These are phyloP conservation scores for Aspergillus awamori DNA, from an alignment of 2,329 filamentous ascomycete genomes.

Conservation along the genomic window DNA sequence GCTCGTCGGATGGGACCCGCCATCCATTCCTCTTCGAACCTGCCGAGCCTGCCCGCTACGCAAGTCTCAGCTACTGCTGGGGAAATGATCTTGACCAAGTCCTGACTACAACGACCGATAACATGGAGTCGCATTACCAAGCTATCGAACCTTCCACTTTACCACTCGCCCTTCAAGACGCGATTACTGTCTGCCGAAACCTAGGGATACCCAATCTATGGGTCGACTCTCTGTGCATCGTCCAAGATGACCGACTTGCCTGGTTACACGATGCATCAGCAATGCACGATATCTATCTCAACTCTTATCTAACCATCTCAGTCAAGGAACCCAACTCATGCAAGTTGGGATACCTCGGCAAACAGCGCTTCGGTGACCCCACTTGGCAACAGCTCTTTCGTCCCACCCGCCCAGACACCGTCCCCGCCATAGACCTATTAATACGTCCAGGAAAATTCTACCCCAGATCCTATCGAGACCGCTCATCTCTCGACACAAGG, in stretches of 20 bases:
- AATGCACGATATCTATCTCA: neutral
- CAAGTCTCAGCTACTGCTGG: neutral
- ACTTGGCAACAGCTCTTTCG: neutral
- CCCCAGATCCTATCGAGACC: neutral
- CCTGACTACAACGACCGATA: neutral
- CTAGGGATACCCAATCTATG: neutral
- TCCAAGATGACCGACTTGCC: neutral
- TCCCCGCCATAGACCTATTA: neutral
- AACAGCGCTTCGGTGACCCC: neutral
- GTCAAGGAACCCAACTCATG: neutral
- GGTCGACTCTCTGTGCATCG: neutral
- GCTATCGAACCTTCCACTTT: neutral
- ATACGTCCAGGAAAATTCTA: neutral
- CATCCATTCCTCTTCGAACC: neutral
- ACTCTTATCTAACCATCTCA: neutral
- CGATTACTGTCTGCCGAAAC: neutral
- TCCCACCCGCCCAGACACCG: too few species aligned
- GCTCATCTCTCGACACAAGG: neutral
- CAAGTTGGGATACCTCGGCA: neutral
- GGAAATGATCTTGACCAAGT: neutral
- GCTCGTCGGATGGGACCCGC: neutral
- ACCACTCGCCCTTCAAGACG: neutral
- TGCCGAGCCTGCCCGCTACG: neutral
- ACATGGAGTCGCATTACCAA: neutral
- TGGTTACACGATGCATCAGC: neutral